A percentile compares a stretch with the other conserved stretches of the same genome.
Evolutionary conservation across 2,329 filamentous ascomycete genomes (phyloP).

Genomic region (Arthroderma sp.): DNA sequence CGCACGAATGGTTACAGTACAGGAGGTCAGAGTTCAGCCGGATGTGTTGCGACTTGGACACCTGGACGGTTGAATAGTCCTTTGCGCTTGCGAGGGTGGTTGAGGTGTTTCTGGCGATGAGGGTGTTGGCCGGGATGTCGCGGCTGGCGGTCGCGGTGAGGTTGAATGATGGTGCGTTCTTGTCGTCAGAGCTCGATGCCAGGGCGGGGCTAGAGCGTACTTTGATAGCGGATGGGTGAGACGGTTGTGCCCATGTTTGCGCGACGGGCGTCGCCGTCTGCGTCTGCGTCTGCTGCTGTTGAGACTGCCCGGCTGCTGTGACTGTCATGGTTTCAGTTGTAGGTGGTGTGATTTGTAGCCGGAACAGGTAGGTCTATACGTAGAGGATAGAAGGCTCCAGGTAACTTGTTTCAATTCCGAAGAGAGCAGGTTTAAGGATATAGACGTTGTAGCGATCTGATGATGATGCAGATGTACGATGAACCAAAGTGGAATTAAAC

Average conservation of each 20-base stretch:
- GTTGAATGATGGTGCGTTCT: constrained; percentile 37
- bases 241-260: constrained; percentile 10
- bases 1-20: constrained; percentile 57
- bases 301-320: background rate
- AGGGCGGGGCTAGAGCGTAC: constrained; percentile 9
- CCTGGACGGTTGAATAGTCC: constrained; percentile 54
- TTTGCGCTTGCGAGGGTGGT: constrained; percentile 20
- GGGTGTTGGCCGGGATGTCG: constrained; percentile 46
- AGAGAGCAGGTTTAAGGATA: no score
- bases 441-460: no score
- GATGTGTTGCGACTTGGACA: constrained; percentile 42
- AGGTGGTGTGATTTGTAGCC: no score
- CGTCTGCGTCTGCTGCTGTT: constrained; percentile 1
- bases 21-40: constrained; percentile 53
- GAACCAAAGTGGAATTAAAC: no score
- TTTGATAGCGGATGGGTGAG: constrained; percentile 9
- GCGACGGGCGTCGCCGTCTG: constrained; percentile 3
- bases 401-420: no score
- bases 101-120: constrained; percentile 53
- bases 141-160: constrained; percentile 48
- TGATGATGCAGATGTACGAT: no score
- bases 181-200: constrained; percentile 19
- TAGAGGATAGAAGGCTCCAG: no score
- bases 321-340: constrained; percentile 3
- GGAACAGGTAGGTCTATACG: no score